Conservation (phyloP, 768 basidiomycete species). For the Xerocomus spinulosus region DNA sequence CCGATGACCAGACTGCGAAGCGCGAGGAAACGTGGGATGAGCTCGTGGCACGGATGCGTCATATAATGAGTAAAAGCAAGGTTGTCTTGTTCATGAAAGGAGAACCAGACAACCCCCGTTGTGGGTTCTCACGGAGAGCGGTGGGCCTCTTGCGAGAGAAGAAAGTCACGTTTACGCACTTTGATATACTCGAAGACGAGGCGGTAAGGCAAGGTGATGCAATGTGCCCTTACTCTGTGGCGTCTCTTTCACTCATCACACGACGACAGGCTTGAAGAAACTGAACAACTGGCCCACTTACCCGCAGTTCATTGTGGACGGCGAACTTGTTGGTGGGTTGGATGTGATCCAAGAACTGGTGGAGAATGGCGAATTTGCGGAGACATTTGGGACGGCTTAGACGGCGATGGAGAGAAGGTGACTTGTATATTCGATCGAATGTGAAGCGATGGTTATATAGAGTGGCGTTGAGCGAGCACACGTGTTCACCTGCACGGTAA, state of each 20-base stretch:
- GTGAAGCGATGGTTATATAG: neutral
- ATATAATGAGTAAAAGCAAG: slow-evolving; percentile 72
- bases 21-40: slow-evolving; percentile 57
- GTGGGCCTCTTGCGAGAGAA: slow-evolving; percentile 62
- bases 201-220: slow-evolving; percentile 69
- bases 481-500: too few species aligned
- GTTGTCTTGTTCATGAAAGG: slow-evolving; percentile 95
- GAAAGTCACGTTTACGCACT: slow-evolving; percentile 62
- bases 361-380: slow-evolving; percentile 69
- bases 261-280: slow-evolving; percentile 54
- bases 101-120: slow-evolving; percentile 67
- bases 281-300: slow-evolving; percentile 90
- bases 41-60: slow-evolving; percentile 56
- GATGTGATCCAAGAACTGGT: slow-evolving; percentile 91
- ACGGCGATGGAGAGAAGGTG: neutral
- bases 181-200: slow-evolving; percentile 83
- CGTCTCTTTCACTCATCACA: slow-evolving; percentile 2
- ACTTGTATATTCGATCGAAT: neutral
- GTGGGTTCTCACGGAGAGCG: slow-evolving; percentile 81
- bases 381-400: slow-evolving; percentile 28
- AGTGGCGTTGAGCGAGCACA: neutral
- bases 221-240: neutral
- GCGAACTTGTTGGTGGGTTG: slow-evolving; percentile 92
- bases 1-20: slow-evolving; percentile 24
- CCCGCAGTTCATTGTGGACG: slow-evolving; percentile 81